These are phyloP conservation scores for Plasmopara halstedii DNA, from an alignment of 352 stramenopile genomes.

Conservation along the genomic window DNA sequence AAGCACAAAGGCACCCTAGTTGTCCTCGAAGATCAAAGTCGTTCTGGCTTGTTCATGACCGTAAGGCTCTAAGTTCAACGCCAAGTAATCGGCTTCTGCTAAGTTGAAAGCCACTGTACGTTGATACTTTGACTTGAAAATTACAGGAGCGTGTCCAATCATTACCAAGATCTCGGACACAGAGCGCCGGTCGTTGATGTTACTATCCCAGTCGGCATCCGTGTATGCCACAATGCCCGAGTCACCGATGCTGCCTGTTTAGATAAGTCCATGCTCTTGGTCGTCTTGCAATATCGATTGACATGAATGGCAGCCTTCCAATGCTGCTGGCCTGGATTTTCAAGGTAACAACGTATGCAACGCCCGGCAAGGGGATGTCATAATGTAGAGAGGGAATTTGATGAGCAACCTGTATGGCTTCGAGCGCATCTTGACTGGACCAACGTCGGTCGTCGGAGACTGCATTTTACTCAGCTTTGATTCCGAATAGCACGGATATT, in stretches of 20 bases:
- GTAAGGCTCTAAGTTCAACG: too few relatives aligned
- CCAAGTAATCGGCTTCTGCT: too few relatives aligned
- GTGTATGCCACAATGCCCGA: background rate
- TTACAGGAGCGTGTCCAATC: background rate
- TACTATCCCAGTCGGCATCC: background rate
- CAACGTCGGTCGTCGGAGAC: too few relatives aligned
- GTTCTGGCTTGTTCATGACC: conserved; percentile 1
- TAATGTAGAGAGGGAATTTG: too few relatives aligned
- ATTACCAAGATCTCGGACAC: background rate
- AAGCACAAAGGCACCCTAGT: conserved; percentile 1
- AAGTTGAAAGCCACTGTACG: too few relatives aligned
- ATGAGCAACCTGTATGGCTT: too few relatives aligned
- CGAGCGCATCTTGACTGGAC: too few relatives aligned
- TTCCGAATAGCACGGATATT: too few relatives aligned
- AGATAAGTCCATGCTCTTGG: background rate
- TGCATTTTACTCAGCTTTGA: too few relatives aligned
- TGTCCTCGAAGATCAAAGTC: background rate
- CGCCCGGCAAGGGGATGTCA: too few relatives aligned
- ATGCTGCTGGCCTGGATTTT: background rate
- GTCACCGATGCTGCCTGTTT: background rate
- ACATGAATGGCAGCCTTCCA: background rate
- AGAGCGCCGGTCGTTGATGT: background rate
- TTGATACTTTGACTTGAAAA: too few relatives aligned
- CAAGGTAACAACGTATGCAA: background rate
- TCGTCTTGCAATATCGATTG: background rate